Conservation (phyloP, 2,329 filamentous ascomycete species). For the Pseudodiploospora longispora region DNA sequence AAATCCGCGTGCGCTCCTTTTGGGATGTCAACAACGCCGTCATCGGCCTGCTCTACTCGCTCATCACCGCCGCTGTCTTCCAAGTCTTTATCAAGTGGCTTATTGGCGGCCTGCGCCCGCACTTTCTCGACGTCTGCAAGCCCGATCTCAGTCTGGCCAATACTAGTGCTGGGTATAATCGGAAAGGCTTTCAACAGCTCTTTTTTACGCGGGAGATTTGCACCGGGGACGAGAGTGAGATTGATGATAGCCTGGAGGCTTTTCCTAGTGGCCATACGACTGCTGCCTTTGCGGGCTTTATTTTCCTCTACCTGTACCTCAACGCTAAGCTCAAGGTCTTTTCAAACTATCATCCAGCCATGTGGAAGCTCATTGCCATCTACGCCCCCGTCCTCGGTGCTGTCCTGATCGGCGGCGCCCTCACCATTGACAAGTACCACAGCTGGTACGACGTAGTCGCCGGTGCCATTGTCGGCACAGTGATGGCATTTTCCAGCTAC, state of each 20-base stretch:
- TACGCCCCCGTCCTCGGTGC: constrained; percentile 62
- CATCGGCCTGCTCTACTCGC: constrained; percentile 60
- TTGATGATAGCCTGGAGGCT: constrained; percentile 62
- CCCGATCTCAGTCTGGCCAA: constrained; percentile 30
- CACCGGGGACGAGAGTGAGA: constrained; percentile 55
- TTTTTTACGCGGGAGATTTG: constrained; percentile 66
- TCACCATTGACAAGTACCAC: constrained; percentile 67
- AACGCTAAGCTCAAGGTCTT: constrained; percentile 75
- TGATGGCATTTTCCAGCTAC: constrained; percentile 58
- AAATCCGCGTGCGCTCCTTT: constrained; percentile 60
- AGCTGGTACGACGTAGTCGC: constrained; percentile 69
- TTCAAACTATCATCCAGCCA: constrained; percentile 60
- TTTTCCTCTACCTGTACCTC: constrained; percentile 64
- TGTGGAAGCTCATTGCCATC: constrained; percentile 63
- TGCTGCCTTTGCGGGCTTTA: constrained; percentile 63
- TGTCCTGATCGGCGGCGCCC: constrained; percentile 56
- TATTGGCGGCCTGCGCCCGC: constrained; percentile 64
- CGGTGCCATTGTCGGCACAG: constrained; percentile 55
- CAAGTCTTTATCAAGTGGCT: constrained; percentile 71
- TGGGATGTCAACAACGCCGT: constrained; percentile 66
- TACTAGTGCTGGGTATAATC: constrained; percentile 32
- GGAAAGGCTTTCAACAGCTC: constrained; percentile 46
- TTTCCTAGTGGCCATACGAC: constrained; percentile 70
- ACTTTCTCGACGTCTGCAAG: constrained; percentile 64
- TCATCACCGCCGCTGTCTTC: constrained; percentile 65